A percentile compares a stretch with the other conserved stretches of the same genome.
phyloP scores from a whole-genome alignment of 1,139 yeast genomes.

The Diutina pseudorugosa region DNA sequence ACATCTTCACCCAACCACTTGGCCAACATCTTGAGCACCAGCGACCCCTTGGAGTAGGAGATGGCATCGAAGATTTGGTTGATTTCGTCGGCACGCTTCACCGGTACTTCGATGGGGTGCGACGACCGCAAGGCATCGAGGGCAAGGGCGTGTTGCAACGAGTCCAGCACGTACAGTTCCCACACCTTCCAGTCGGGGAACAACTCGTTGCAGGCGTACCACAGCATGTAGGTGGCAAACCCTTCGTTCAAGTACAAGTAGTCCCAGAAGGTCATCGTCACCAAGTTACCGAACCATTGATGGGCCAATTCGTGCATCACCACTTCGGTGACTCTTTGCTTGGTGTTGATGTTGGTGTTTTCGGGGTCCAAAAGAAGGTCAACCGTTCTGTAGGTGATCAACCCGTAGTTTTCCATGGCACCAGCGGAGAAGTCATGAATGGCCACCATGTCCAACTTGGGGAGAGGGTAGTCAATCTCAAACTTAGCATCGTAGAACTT shows the following conservation, averaged over 20 bases:
- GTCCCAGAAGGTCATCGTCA: slow-evolving; percentile 95
- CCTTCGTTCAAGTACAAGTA: slow-evolving; percentile 89
- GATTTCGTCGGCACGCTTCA: slow-evolving; percentile 66
- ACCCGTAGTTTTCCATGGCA: slow-evolving; percentile 90
- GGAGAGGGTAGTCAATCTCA: slow-evolving; percentile 56
- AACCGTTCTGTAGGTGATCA: slow-evolving; percentile 70
- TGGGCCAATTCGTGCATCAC: slow-evolving; percentile 87
- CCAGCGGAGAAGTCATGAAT: slow-evolving; percentile 69
- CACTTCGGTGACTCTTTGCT: slow-evolving; percentile 74
- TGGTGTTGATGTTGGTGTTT: slow-evolving; percentile 54
- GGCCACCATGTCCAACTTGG: slow-evolving; percentile 66
- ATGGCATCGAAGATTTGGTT: slow-evolving; percentile 81
- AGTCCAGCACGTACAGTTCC: slow-evolving; percentile 57
- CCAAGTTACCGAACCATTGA: slow-evolving; percentile 89
- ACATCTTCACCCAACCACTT: slow-evolving; percentile 54
- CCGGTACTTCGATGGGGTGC: slow-evolving; percentile 84
- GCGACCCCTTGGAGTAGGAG: slow-evolving; percentile 76
- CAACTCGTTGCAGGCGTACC: slow-evolving; percentile 64
- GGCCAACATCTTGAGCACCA: slow-evolving; percentile 59
- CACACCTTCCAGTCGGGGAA: slow-evolving; percentile 85
- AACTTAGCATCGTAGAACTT: slow-evolving; percentile 55
- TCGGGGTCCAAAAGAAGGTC: slow-evolving; percentile 59
- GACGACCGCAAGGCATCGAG: slow-evolving; percentile 66
- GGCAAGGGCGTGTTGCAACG: slow-evolving; percentile 56
- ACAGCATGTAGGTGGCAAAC: slow-evolving; percentile 81